Base-by-base conservation (phyloP, 768 basidiomycete genomes). In the Suillus plorans region DNA sequence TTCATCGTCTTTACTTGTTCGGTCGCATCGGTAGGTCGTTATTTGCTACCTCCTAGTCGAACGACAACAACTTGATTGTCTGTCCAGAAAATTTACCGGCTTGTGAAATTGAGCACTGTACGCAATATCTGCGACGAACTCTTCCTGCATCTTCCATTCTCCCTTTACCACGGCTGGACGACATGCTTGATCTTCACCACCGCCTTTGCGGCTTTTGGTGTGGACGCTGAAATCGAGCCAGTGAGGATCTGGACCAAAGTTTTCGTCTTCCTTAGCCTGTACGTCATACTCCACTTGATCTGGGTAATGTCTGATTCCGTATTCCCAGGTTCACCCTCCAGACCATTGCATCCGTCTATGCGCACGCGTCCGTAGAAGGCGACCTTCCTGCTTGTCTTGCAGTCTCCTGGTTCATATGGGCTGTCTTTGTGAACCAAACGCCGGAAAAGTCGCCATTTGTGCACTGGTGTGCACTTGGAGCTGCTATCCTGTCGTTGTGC, bases 141-240 rank as follows among this genome's bases (percentile, higher is more conserved):
- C 65, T 88, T 89, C 60, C 77, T 91, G n/a, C 88, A 90, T 71
- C 82, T 89, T 13, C 89, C 90, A 5, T 91, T 91, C 79, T 88
- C 85, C 14, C 78, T 90, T 56, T 90, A 84, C 74, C 88, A 89
- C 69, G 88, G 87, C 60, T 86, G 85, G 84, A 80, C 80, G 14
- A 82, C 84, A 67, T 75, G 81, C 47, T 80, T 84, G 68, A 74
- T 87, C 68, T 71, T 87, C 69, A 75, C 86, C 64, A 81, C 85
- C 37, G 85, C 75, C 2, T 88, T 88, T 67, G 84, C 86, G 65
- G 85, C 86, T 2, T 88, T 88, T 67, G 89, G 89, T 47, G 79
- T 81, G 60, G 79, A 89, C 69, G 85, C 86, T 4, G 73, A 79
- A 66, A 80, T 76, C 50, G 78, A 86, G 68, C 76, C 78, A 36